Evolutionary conservation across 73 alveolate species (phyloP).

Genomic region (Tetrahymena elliotti): DNA sequence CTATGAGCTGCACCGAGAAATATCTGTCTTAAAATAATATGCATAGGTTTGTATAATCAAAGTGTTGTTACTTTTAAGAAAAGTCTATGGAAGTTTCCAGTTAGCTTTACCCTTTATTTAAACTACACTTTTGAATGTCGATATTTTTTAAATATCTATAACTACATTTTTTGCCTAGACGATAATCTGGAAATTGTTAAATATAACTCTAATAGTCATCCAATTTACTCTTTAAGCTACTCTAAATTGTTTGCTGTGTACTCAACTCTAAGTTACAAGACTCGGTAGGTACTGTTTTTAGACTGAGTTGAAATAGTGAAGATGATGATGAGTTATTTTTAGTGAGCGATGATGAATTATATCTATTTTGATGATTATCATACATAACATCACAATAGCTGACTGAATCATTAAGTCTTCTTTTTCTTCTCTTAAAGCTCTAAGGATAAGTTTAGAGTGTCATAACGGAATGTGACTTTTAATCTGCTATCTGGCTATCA

Average conservation of each 20-base stretch:
- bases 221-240: background rate
- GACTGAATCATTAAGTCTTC: background rate
- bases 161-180: background rate
- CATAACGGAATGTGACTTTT: background rate
- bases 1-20: background rate
- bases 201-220: background rate
- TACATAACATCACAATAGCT: background rate
- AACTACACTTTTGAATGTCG: background rate
- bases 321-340: background rate
- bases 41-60: background rate
- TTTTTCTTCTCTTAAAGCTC: background rate
- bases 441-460: background rate
- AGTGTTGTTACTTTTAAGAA: background rate
- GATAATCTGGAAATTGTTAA: background rate
- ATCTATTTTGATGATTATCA: background rate
- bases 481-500: background rate
- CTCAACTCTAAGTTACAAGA: background rate
- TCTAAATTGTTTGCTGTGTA: background rate
- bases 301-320: background rate
- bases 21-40: background rate
- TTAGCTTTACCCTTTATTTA: background rate
- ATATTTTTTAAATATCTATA: too few relatives aligned
- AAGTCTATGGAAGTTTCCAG: background rate
- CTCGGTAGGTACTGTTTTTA: background rate
- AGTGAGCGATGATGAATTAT: background rate